phyloP scores from a whole-genome alignment of 202 grass and related monocot genomes.

The Schoenoplectus tabernaemontani region DNA sequence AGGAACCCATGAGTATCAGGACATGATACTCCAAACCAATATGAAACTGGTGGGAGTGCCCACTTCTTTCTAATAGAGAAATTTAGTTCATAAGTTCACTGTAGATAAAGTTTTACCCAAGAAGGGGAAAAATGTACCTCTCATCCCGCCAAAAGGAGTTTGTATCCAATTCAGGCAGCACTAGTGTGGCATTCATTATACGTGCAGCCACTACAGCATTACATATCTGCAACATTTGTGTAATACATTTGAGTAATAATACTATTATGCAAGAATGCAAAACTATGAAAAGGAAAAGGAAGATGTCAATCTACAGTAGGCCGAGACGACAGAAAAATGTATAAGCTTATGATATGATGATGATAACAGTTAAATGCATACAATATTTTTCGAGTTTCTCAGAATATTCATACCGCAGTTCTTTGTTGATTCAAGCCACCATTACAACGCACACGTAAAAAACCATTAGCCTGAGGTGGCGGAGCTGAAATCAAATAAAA shows the following conservation, averaged over 20 bases:
- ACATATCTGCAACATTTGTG: constrained; percentile 59
- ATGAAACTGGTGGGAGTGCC: no score
- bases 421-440: constrained; percentile 99
- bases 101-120: not conserved
- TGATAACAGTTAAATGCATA: not conserved
- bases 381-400: not conserved
- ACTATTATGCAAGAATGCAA: not conserved
- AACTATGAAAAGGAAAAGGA: not conserved
- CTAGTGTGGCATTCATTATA: constrained; percentile 92
- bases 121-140: constrained; percentile 40
- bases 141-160: constrained; percentile 94
- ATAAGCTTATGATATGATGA: not conserved
- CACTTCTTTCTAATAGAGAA: not conserved
- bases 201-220: constrained; percentile 96
- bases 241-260: not conserved
- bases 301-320: not conserved
- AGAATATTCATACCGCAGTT: constrained; percentile 62
- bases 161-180: constrained; percentile 85
- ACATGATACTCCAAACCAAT: no score
- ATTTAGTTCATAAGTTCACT: constrained; percentile 19
- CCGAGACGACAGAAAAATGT: not conserved
- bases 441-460: constrained; percentile 90
- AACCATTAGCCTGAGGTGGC: constrained; percentile 73
- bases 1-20: no score
- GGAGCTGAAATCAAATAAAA: constrained; percentile 56